Evolutionary conservation across 352 stramenopile genomes (phyloP).

Genomic region (Phytophthora citricola): DNA sequence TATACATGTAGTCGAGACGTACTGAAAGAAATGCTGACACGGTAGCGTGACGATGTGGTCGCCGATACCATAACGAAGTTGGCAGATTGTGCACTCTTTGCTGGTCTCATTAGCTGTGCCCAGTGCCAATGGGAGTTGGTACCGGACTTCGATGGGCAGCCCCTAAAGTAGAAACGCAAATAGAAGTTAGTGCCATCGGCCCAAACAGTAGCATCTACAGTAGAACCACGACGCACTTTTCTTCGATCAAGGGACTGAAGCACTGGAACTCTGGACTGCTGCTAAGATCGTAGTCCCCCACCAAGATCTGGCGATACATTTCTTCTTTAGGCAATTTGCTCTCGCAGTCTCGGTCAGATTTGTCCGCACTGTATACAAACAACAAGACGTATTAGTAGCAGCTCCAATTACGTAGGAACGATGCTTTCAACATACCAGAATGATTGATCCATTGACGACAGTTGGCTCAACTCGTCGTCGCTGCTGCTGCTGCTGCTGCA

Average conservation of each 20-base stretch:
- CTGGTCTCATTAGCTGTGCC: constrained; percentile 84
- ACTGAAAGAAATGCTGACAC: constrained; percentile 91
- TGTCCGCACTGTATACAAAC: constrained; percentile 38
- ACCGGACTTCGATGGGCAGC: constrained; percentile 78
- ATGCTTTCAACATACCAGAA: constrained; percentile 50
- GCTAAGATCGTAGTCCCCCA: constrained; percentile 60
- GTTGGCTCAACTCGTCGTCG: constrained; percentile 80
- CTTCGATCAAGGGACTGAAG: constrained; percentile 77
- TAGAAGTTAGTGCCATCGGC: constrained; percentile 6
- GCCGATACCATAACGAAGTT: constrained; percentile 83
- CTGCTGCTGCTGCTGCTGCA: constrained; percentile 69
- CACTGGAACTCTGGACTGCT: constrained; percentile 77
- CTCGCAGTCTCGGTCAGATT: constrained; percentile 48
- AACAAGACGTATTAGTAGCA: constrained; percentile 14
- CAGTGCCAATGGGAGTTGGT: constrained; percentile 78
- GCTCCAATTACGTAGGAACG: not conserved
- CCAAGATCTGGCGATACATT: constrained; percentile 66
- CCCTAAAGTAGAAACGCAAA: constrained; percentile 37
- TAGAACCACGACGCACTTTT: constrained; percentile 55
- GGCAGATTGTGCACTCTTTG: constrained; percentile 89
- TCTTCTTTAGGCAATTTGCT: constrained; percentile 69
- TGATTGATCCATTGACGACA: constrained; percentile 72
- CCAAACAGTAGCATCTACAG: not conserved
- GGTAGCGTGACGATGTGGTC: constrained; percentile 86
- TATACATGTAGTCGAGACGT: constrained; percentile 29